Conservation (phyloP, 768 basidiomycete genomes). For the Tylopilus intermedius region DNA sequence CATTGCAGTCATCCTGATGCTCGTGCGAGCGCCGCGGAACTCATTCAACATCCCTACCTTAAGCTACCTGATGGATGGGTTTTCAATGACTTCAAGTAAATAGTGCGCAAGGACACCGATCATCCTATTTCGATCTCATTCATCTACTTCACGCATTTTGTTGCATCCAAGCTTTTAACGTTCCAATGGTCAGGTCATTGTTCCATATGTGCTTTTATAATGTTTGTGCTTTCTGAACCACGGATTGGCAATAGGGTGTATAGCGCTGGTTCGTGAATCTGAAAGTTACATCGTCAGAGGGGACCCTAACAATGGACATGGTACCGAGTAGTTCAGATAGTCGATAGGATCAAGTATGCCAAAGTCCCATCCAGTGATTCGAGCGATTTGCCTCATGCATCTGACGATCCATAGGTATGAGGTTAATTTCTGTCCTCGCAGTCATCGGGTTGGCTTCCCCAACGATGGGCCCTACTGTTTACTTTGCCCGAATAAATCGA, state of each 20-base stretch:
- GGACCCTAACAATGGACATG: not conserved
- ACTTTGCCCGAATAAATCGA: constrained; percentile 56
- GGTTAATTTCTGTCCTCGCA: not conserved
- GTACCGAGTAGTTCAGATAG: not conserved
- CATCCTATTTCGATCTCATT: constrained; percentile 21
- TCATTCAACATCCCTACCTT: constrained; percentile 77
- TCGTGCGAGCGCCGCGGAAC: constrained; percentile 73
- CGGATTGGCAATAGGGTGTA: constrained; percentile 25
- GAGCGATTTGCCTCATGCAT: not conserved
- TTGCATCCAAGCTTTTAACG: constrained; percentile 17
- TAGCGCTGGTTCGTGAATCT: constrained; percentile 32
- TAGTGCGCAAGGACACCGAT: constrained; percentile 14
- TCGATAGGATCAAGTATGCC: not conserved
- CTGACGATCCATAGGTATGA: not conserved
- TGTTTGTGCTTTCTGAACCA: constrained; percentile 25
- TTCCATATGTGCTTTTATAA: constrained; percentile 33
- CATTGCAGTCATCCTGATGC: constrained; percentile 69
- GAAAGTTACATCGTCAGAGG: constrained; percentile 3
- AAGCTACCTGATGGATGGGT: constrained; percentile 66
- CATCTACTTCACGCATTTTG: constrained; percentile 25
- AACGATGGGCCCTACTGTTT: not conserved
- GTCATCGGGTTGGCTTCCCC: not conserved
- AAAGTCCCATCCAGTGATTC: not conserved
- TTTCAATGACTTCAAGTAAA: constrained; percentile 52
- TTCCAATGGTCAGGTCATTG: constrained; percentile 16